Evolutionary conservation across 208 protist genomes (phyloP).

Genomic region (Acanthamoeba triangularis): DNA sequence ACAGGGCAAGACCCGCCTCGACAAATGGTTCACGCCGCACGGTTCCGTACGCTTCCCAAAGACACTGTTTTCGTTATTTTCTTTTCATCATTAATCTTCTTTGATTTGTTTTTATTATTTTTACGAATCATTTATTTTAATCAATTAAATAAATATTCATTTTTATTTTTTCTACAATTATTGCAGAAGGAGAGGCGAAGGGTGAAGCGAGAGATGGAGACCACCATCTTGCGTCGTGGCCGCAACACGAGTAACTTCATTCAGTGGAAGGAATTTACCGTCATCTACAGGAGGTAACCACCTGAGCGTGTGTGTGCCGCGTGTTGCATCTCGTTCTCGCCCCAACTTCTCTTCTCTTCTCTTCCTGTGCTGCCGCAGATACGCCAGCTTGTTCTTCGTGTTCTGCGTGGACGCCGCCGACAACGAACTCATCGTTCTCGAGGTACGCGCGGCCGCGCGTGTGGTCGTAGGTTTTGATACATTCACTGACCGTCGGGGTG

Average conservation of each 20-base stretch:
- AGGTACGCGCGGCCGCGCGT: constrained; percentile 84
- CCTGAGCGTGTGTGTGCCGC: too few species aligned
- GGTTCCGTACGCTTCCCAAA: constrained; percentile 96
- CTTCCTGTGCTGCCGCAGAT: constrained; percentile 90
- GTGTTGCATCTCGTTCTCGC: background rate
- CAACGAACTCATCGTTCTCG: constrained; percentile 99
- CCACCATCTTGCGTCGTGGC: constrained; percentile 4
- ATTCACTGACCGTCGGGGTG: background rate
- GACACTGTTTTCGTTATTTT: too few species aligned
- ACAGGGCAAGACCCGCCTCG: constrained; percentile 98
- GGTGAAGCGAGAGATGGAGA: constrained; percentile 63
- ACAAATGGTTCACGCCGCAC: constrained; percentile 99
- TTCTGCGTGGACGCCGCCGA: constrained; percentile 98
- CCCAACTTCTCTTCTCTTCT: too few species aligned
- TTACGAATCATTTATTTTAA: constrained; percentile 81
- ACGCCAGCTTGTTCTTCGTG: constrained; percentile 99
- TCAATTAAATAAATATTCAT: background rate
- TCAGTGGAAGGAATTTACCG: constrained; percentile 71
- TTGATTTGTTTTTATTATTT: constrained; percentile 94
- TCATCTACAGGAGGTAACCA: constrained; percentile 58
- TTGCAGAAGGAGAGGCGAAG: constrained; percentile 31
- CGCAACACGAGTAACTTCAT: constrained; percentile 57
- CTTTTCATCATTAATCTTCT: constrained; percentile 93
- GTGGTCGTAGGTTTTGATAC: background rate
- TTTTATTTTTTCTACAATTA: background rate